These are phyloP conservation scores for Tothia fuscella DNA, from an alignment of 2,329 filamentous ascomycete genomes.

Conservation along the genomic window DNA sequence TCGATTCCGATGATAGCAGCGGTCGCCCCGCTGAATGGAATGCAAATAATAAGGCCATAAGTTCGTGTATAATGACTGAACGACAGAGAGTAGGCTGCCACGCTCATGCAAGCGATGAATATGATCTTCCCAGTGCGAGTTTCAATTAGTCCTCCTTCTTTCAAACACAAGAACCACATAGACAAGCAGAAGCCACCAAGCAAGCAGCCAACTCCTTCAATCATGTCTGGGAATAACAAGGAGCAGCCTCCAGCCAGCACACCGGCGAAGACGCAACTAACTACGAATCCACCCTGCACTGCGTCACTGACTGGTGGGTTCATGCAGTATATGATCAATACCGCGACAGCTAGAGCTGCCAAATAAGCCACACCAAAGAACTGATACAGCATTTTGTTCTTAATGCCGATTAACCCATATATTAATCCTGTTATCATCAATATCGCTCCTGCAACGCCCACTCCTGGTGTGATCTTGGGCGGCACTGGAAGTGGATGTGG, in stretches of 20 bases:
- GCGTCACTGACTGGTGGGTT: constrained; percentile 60
- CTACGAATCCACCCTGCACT: constrained; percentile 76
- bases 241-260: constrained; percentile 60
- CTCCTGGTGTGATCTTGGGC: constrained; percentile 67
- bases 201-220: constrained; percentile 74
- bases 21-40: constrained; percentile 73
- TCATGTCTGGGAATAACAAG: constrained; percentile 71
- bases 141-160: constrained; percentile 60
- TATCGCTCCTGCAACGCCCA: constrained; percentile 66
- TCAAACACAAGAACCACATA: constrained; percentile 83
- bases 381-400: constrained; percentile 48
- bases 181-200: constrained; percentile 73
- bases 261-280: constrained; percentile 63
- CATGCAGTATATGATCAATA: constrained; percentile 85
- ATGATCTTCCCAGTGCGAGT: constrained; percentile 52
- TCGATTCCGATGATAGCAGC: constrained; percentile 74
- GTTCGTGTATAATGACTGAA: constrained; percentile 60
- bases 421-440: constrained; percentile 60
- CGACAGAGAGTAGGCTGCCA: constrained; percentile 59
- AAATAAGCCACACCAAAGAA: constrained; percentile 7
- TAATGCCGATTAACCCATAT: constrained; percentile 70
- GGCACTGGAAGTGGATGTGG: constrained; percentile 49
- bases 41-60: constrained; percentile 64
- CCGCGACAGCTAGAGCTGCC: constrained; percentile 20
- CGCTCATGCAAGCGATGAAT: constrained; percentile 63